phyloP scores from a whole-genome alignment of 352 stramenopile species.

The Nothophytophthora sp. region DNA sequence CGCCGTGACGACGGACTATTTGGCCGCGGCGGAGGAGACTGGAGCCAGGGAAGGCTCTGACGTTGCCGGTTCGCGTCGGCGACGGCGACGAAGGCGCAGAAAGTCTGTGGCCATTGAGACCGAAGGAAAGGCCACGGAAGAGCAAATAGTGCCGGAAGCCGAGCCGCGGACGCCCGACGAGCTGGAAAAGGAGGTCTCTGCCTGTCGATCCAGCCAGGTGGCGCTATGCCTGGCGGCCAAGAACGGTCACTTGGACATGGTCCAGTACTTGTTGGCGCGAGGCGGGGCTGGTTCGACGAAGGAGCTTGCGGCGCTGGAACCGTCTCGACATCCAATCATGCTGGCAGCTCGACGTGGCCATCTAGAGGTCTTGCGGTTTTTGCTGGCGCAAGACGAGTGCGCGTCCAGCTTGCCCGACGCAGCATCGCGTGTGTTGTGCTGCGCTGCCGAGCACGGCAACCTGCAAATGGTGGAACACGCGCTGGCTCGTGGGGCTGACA shows the following conservation, averaged over 20 bases:
- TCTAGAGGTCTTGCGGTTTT: slow-evolving; percentile 44
- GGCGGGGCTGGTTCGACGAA: slow-evolving; percentile 13
- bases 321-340: slow-evolving; percentile 40
- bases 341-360: slow-evolving; percentile 44
- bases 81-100: slow-evolving; percentile 19
- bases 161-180: slow-evolving; percentile 18
- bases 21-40: slow-evolving; percentile 17
- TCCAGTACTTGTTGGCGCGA: slow-evolving; percentile 39
- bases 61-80: slow-evolving; percentile 9
- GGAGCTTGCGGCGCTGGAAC: slow-evolving; percentile 25
- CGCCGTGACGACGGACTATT: slow-evolving; percentile 56
- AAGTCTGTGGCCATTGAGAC: slow-evolving; percentile 24
- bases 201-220: slow-evolving; percentile 29
- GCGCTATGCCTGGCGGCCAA: slow-evolving; percentile 50
- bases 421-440: slow-evolving; percentile 42
- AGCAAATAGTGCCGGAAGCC: slow-evolving; percentile 11
- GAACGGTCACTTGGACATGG: slow-evolving; percentile 55
- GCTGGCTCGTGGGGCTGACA: slow-evolving; percentile 36
- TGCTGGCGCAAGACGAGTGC: slow-evolving; percentile 38
- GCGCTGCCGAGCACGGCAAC: slow-evolving; percentile 45
- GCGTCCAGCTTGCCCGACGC: slow-evolving; percentile 36
- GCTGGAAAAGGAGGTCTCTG: slow-evolving; percentile 23
- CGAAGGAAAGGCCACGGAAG: slow-evolving; percentile 3
- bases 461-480: slow-evolving; percentile 57
- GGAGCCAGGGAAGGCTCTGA: not conserved